Percentiles rank a stretch among this genome's conserved stretches.
These are phyloP conservation scores for Hordeum vulgare DNA, from an alignment of 176 grass and related monocot species.

Conservation along the genomic window DNA sequence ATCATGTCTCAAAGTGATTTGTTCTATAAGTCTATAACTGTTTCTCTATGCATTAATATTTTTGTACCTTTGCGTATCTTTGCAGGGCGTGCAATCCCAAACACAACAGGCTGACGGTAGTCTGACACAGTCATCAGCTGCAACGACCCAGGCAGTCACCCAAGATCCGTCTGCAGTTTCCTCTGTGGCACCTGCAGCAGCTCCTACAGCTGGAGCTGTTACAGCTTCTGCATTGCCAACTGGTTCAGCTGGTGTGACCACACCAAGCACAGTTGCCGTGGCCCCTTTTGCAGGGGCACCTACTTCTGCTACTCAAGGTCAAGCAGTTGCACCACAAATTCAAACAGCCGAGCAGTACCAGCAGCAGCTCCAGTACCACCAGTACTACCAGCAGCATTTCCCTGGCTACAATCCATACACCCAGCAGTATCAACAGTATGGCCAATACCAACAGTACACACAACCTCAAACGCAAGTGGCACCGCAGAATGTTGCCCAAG, in stretches of 20 bases:
- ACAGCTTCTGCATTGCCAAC: slow-evolving; percentile 19
- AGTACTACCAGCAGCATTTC: slow-evolving; percentile 82
- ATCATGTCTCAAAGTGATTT: not conserved
- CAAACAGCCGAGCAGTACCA: slow-evolving; percentile 68
- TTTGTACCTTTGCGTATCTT: slow-evolving; percentile 9
- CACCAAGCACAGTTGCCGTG: not conserved
- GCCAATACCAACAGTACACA: slow-evolving; percentile 61
- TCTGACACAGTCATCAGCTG: slow-evolving; percentile 28
- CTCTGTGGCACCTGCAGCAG: slow-evolving; percentile 27
- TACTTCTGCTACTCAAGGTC: slow-evolving; percentile 35
- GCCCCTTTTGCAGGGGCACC: slow-evolving; percentile 26
- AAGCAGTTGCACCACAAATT: slow-evolving; percentile 37
- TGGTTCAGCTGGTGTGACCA: slow-evolving; percentile 22
- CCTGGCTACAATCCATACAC: slow-evolving; percentile 69
- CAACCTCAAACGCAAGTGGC: slow-evolving; percentile 47
- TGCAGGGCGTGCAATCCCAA: slow-evolving; percentile 67
- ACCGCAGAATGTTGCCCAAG: slow-evolving; percentile 35
- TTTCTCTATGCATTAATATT: not conserved
- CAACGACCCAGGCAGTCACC: slow-evolving; percentile 27
- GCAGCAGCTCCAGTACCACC: slow-evolving; percentile 64
- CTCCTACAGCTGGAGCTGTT: slow-evolving; percentile 17
- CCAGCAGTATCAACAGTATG: slow-evolving; percentile 80
- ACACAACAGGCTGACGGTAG: slow-evolving; percentile 47
- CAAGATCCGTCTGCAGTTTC: slow-evolving; percentile 36
- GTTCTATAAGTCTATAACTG: not conserved